Conservation (phyloP, 1,284 basidiomycete genomes). For the Ceratobasidium sp. region DNA sequence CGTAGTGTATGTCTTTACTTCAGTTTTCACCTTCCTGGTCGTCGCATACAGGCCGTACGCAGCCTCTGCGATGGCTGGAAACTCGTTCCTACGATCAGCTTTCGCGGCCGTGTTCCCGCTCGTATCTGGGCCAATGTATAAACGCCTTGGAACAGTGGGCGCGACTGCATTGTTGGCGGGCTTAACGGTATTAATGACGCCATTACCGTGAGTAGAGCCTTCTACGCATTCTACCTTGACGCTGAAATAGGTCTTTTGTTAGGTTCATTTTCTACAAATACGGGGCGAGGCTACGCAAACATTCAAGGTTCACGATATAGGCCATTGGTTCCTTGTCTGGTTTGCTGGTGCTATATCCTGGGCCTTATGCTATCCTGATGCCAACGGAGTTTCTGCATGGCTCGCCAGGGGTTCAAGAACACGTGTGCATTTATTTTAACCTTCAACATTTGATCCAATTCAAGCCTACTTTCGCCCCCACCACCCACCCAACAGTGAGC, state of each 20-base stretch:
- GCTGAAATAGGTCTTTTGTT: background rate
- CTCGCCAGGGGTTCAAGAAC: slow-evolving; percentile 4
- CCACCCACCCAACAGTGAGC: slow-evolving; percentile 64
- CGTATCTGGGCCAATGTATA: slow-evolving; percentile 73
- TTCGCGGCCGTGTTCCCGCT: slow-evolving; percentile 82
- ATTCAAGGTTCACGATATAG: slow-evolving; percentile 48
- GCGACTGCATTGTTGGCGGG: slow-evolving; percentile 83
- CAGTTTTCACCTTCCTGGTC: slow-evolving; percentile 79
- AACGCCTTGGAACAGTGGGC: slow-evolving; percentile 74
- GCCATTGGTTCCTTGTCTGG: background rate
- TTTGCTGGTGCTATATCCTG: background rate
- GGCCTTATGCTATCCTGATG: background rate
- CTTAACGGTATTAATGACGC: slow-evolving; percentile 74
- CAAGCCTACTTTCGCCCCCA: slow-evolving; percentile 62
- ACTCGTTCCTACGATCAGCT: slow-evolving; percentile 72
- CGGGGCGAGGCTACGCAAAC: slow-evolving; percentile 54
- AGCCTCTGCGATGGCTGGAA: slow-evolving; percentile 81
- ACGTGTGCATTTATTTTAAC: background rate
- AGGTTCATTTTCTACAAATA: slow-evolving; percentile 58
- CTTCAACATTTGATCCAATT: background rate
- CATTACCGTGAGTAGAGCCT: slow-evolving; percentile 70
- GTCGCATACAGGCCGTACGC: slow-evolving; percentile 83
- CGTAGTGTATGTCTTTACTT: slow-evolving; percentile 71
- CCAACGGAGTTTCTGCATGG: background rate
- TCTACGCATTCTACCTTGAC: background rate